Base-by-base conservation (phyloP, 2,329 filamentous ascomycete genomes). In the Fusarium nisikadoi region DNA sequence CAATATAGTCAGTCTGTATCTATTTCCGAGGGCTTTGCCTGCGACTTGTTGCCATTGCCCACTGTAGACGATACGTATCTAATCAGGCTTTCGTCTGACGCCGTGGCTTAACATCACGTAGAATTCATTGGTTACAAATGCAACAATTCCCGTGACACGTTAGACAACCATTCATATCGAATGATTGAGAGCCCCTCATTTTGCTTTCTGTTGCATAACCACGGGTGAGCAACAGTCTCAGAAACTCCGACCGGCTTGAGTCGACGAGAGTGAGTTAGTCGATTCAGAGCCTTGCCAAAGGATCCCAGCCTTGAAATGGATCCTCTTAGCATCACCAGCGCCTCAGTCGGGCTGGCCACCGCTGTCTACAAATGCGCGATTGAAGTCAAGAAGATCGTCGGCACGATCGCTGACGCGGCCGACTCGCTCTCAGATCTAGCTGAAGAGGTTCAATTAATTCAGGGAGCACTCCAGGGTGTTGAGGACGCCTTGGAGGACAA, bases 141-240 rank as follows among this genome's bases (percentile, higher is more conserved):
- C 12, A 25, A 19, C 6, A 50, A 14, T 19, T 4, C n/a, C 16
- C 17, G 11, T 19, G n/a, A 25, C 4, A 35, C 6, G n/a, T 8
- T 25, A 11, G n/a, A 19, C 8, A 14, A 19, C 0, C 8, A 10
- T 11, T 50, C n/a, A 14, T 6, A 11, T 19, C 6, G 11, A 49
- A 19, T 0, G 0, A 2, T 8, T 11, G 0, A 0, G 3, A 49
- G 0, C 3, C 11, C 29, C 46, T 23, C 29, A 33, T 19, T 14
- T 1, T 8, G 11, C 2, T 8, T 49, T 12, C 2, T 13, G 29
- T 19, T 7, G 20, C 4, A 33, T n/a, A 10, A 16, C 20, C 46
- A 19, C 29, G 6, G 14, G 10, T 43, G n/a, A 43, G 10, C 10
- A 27, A 1, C 6, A 13, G 4, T 45, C 2, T 27, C 23, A 0